Evolutionary conservation across 768 basidiomycete species (phyloP), one percentile per base, ranked within the genome.

Genomic region (Panellus pusillus): DNA sequence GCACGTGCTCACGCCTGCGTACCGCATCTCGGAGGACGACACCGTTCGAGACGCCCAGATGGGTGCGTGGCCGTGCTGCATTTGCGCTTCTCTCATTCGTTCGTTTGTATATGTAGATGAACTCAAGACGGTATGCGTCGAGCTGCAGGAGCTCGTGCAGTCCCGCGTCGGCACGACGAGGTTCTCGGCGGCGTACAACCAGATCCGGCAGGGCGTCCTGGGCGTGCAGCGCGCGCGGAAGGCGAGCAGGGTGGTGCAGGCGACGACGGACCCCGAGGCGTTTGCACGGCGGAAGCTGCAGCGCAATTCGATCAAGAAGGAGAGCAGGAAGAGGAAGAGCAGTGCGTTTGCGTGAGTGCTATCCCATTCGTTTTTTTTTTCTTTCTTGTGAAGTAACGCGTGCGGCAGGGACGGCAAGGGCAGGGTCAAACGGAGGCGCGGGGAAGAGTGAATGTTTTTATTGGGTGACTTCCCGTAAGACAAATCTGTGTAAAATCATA

Each of bases 131-230:
- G 77, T 91, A 0, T 86, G 90, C 2, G 73, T 79, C 11, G 95
- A 99, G 69, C 73, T 98, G 19, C 88, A 91, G 57, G 93, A 94
- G 51, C 80, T 98, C 6, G 72, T 99, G 4, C 95, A 94, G 66
- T 68, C 71, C 42, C 93, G 92, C 78, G 87, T 98, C 40, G 94
- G 95, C 31, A 82, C 84, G n/a, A 89, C 89, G 8, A 83, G 80
- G 61, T 98, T 97, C 69, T 82, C 93, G 1, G 68, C 69, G 11
- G 79, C 79, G 0, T 97, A 97, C 74, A 93, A 85, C 60, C 80
- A 80, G 54, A 87, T 98, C 50, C 79, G 93, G 36, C 87, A 93
- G 65, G 75, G 80, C 28, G 81, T 82, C 1, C 69, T 86, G 19
- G 79, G 76, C 20, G 78, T 91, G 13, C 80, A 86, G 50, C 79